A percentile compares a stretch with the other conserved stretches of the same genome.
Evolutionary conservation across 1,284 basidiomycete species (phyloP).

Genomic region (Stygiomarasmius scandens): DNA sequence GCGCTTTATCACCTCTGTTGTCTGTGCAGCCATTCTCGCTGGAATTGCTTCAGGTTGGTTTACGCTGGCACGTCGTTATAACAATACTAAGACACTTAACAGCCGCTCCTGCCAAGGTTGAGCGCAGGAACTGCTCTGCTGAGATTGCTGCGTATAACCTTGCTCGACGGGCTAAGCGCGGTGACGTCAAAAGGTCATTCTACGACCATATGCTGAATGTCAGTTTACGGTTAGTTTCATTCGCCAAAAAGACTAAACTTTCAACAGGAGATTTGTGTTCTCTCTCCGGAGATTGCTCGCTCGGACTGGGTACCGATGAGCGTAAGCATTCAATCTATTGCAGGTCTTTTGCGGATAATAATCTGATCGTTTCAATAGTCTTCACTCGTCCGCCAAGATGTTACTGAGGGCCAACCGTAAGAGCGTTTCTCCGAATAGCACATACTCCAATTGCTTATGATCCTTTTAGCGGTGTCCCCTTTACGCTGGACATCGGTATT

Average conservation of each 20-base stretch:
- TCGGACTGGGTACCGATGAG: conserved; percentile 12
- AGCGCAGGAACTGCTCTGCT: conserved; percentile 24
- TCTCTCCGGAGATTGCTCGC: conserved; percentile 27
- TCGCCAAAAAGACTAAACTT: not conserved
- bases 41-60: conserved; percentile 23
- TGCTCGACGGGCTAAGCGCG: conserved; percentile 23
- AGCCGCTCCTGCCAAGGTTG: conserved; percentile 16
- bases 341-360: too few relatives aligned
- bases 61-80: too few relatives aligned
- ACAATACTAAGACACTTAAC: not conserved
- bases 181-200: conserved; percentile 22
- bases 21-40: conserved; percentile 23
- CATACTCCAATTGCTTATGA: not conserved
- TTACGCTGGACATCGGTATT: conserved; percentile 57
- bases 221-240: not conserved
- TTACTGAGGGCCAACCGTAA: conserved; percentile 50
- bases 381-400: conserved; percentile 49
- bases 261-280: conserved; percentile 27
- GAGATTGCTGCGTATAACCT: conserved; percentile 23
- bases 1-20: conserved; percentile 13
- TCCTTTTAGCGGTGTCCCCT: conserved; percentile 43
- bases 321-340: conserved; percentile 2
- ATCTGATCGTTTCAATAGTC: too few relatives aligned
- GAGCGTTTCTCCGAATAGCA: conserved; percentile 5
- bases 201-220: conserved; percentile 25